phyloP scores from a whole-genome alignment of 768 basidiomycete species.

The Hygrophoropsis aurantiaca region DNA sequence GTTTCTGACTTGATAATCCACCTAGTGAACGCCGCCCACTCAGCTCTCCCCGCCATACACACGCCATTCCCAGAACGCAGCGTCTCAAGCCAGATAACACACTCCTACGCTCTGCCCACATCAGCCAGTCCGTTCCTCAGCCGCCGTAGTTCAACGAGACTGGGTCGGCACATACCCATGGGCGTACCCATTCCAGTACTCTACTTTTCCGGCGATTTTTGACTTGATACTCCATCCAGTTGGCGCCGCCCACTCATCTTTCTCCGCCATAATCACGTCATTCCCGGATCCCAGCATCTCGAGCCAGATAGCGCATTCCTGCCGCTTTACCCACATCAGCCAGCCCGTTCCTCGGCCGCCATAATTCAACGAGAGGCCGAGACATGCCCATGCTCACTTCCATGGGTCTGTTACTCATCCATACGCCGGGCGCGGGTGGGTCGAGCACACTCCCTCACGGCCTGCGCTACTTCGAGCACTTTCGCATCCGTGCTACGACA shows the following conservation, averaged over 20 bases:
- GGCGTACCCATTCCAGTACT: too few species aligned
- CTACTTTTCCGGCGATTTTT: too few species aligned
- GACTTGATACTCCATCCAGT: conserved; percentile 31
- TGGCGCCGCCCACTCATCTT: conserved; percentile 55
- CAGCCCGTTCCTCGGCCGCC: conserved; percentile 25
- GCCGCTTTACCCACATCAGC: conserved; percentile 18
- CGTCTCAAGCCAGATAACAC: too few species aligned
- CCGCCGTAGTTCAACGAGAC: conserved; percentile 4
- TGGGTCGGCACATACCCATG: conserved; percentile 22
- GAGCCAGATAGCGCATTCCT: conserved; percentile 23
- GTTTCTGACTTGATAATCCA: background rate
- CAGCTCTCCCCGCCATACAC: conserved; percentile 33
- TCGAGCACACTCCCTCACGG: conserved; percentile 78
- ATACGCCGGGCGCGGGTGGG: conserved; percentile 57
- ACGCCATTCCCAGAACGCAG: conserved; percentile 20
- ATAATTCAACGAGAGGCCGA: conserved; percentile 26
- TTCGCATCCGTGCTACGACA: conserved; percentile 59
- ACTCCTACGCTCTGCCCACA: too few species aligned
- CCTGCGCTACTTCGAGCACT: conserved; percentile 68
- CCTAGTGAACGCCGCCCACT: conserved; percentile 56
- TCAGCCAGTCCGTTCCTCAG: too few species aligned
- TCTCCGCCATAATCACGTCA: conserved; percentile 24
- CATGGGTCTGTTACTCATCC: conserved; percentile 26
- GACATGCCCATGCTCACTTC: conserved; percentile 24
- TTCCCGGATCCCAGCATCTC: conserved; percentile 17